phyloP scores from a whole-genome alignment of 2,329 filamentous ascomycete species.

The Elsinoe fawcettii region DNA sequence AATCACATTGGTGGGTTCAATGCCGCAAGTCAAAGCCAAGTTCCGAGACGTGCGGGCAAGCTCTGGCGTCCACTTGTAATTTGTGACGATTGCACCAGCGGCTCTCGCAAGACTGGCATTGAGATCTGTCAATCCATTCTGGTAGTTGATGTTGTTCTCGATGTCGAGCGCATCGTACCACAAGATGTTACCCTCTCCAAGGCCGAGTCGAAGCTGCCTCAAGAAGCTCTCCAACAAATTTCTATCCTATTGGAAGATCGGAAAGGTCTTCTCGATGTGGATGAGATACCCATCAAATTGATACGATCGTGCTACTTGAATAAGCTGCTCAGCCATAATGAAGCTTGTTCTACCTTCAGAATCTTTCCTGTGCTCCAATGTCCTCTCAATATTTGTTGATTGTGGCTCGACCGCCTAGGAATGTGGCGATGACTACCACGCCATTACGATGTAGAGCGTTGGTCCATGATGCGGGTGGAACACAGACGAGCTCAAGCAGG shows the following conservation, averaged over 20 bases:
- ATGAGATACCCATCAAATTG: conserved; percentile 43
- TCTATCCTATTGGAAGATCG: conserved; percentile 27
- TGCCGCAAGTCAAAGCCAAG: conserved; percentile 22
- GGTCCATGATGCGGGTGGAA: conserved; percentile 40
- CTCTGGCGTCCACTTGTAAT: conserved; percentile 37
- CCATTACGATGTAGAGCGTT: conserved; percentile 42
- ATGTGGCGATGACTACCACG: conserved; percentile 36
- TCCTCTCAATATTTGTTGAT: conserved; percentile 27
- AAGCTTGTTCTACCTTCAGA: conserved; percentile 21
- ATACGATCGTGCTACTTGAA: conserved; percentile 33
- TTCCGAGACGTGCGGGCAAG: conserved; percentile 24
- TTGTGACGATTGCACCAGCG: conserved; percentile 37
- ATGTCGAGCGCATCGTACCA: conserved; percentile 42
- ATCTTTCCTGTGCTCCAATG: conserved; percentile 22
- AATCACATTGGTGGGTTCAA: conserved; percentile 28
- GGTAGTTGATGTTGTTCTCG: conserved; percentile 36
- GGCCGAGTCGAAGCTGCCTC: conserved; percentile 28
- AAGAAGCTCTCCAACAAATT: conserved; percentile 32
- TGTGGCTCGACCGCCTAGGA: conserved; percentile 39
- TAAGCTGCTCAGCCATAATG: conserved; percentile 33
- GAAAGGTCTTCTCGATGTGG: conserved; percentile 40
- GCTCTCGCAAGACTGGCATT: conserved; percentile 35
- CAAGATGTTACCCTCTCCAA: conserved; percentile 31
- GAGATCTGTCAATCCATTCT: conserved; percentile 35
- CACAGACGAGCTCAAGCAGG: conserved; percentile 31